Evolutionary conservation across 257 asterid genomes (phyloP).

Genomic region (Solanum pimpinellifolium): DNA sequence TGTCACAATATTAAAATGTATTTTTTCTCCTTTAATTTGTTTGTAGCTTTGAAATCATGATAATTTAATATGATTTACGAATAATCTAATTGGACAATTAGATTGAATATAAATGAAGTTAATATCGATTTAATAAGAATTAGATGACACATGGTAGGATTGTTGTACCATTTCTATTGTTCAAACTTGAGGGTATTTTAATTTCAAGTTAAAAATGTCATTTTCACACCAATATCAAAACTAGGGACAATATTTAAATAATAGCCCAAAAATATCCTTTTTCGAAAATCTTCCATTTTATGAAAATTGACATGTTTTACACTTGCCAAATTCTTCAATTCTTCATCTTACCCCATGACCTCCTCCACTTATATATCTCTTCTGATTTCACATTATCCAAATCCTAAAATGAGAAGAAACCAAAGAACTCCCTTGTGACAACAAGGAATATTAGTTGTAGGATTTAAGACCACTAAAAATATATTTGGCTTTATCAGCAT

Average conservation of each 20-base stretch:
- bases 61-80: not conserved
- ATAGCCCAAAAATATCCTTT: not conserved
- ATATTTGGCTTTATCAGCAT: not conserved
- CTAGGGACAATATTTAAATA: not conserved
- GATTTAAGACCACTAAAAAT: not conserved
- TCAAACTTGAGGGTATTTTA: not conserved
- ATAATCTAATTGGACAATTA: not conserved
- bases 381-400: not conserved
- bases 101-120: not conserved
- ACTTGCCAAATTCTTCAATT: not conserved
- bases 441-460: not conserved
- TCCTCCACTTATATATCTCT: not conserved
- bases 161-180: not conserved
- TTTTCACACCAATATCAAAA: not conserved
- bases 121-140: not conserved
- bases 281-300: not conserved
- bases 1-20: not conserved
- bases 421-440: not conserved
- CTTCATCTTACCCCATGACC: not conserved
- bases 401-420: not conserved
- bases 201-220: not conserved
- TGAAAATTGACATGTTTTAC: not conserved
- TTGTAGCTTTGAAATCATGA: not conserved
- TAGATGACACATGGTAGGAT: not conserved
- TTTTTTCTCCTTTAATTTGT: not conserved